Evolutionary conservation across 1,284 basidiomycete genomes (phyloP).

Genomic region (Fomitiporia mediterranea): DNA sequence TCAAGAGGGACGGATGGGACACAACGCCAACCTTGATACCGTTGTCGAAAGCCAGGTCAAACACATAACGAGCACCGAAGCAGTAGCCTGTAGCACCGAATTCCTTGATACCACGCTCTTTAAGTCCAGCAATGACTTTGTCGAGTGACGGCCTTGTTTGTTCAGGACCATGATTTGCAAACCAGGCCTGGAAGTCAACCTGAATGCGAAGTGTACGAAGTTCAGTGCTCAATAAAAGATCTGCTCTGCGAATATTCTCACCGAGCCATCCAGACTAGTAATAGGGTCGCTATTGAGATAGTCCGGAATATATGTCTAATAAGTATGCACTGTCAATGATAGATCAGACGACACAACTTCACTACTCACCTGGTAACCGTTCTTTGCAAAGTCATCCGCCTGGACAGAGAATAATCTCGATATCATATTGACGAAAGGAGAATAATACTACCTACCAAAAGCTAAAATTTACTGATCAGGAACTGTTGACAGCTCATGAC

Average conservation of each 20-base stretch:
- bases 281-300: conserved; percentile 58
- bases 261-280: conserved; percentile 34
- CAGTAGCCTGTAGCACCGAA: conserved; percentile 68
- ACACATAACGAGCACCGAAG: conserved; percentile 62
- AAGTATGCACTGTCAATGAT: background rate
- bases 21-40: conserved; percentile 49
- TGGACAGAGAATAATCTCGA: too few relatives aligned
- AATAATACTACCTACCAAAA: too few relatives aligned
- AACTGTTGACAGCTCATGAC: too few relatives aligned
- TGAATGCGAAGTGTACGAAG: background rate
- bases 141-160: conserved; percentile 51
- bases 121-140: conserved; percentile 53
- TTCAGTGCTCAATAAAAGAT: background rate
- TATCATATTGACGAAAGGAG: too few relatives aligned
- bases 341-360: background rate
- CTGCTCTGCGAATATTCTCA: conserved; percentile 25
- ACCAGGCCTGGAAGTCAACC: conserved; percentile 49
- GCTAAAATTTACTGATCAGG: background rate
- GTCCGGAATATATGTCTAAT: conserved; percentile 49
- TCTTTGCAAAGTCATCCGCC: conserved; percentile 68
- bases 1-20: conserved; percentile 66
- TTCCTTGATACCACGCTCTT: conserved; percentile 49
- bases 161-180: conserved; percentile 40
- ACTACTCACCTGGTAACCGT: conserved; percentile 57
- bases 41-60: conserved; percentile 64